These are phyloP conservation scores for Skeletonema grethae DNA, from an alignment of 108 stramenopile genomes.

Conservation along the genomic window DNA sequence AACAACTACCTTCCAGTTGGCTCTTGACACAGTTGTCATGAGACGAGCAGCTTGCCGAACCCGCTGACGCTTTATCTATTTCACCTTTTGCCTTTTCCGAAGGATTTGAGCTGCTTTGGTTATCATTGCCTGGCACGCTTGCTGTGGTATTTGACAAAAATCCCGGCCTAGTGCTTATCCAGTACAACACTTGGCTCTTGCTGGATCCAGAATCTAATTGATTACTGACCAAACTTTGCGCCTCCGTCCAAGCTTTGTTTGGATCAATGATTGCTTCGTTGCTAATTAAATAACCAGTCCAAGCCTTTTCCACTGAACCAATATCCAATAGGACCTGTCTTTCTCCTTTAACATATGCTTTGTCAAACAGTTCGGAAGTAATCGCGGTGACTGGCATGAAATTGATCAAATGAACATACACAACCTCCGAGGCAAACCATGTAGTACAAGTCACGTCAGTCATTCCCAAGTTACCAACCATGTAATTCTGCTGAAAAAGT, in stretches of 20 bases:
- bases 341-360: constrained; percentile 63
- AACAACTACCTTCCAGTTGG: constrained; percentile 53
- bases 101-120: neutral
- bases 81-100: neutral
- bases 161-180: constrained; percentile 61
- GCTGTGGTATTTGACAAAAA: constrained; percentile 45
- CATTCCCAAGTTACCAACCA: constrained; percentile 93
- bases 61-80: constrained; percentile 7
- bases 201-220: constrained; percentile 78
- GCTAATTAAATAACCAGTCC: constrained; percentile 73
- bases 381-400: constrained; percentile 82
- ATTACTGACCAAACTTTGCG: constrained; percentile 59
- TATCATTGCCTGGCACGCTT: neutral
- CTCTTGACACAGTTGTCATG: constrained; percentile 37
- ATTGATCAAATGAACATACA: constrained; percentile 90
- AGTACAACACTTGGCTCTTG: constrained; percentile 82
- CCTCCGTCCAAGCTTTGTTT: constrained; percentile 73
- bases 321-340: constrained; percentile 17
- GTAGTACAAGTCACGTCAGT: constrained; percentile 72
- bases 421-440: constrained; percentile 77
- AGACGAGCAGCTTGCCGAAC: constrained; percentile 44
- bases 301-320: constrained; percentile 68
- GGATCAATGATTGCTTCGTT: constrained; percentile 79
- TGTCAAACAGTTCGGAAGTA: constrained; percentile 65
- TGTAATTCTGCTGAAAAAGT: constrained; percentile 70